Conservation (phyloP, 2,329 filamentous ascomycete genomes). For the Anisogramma anomala region DNA sequence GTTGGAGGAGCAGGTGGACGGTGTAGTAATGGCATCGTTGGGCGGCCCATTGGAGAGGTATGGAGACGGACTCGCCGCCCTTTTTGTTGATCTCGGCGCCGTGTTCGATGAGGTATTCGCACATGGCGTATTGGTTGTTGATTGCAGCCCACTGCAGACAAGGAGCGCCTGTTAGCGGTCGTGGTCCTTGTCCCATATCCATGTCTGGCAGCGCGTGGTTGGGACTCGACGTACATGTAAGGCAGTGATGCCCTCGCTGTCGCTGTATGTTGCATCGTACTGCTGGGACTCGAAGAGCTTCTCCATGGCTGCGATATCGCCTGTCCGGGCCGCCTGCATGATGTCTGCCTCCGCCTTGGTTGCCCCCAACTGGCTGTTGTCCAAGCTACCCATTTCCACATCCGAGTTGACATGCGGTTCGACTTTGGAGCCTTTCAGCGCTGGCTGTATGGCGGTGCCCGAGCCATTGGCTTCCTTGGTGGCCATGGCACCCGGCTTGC, state of each 20-base stretch:
- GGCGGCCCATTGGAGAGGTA: slow-evolving; percentile 91
- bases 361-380: slow-evolving; percentile 33
- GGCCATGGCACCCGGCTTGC: slow-evolving; percentile 22
- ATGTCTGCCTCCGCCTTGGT: slow-evolving; percentile 52
- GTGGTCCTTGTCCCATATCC: slow-evolving; percentile 6
- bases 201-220: slow-evolving; percentile 2
- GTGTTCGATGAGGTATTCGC: slow-evolving; percentile 76
- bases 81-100: slow-evolving; percentile 91
- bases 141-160: slow-evolving; percentile 81
- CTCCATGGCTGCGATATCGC: slow-evolving; percentile 78
- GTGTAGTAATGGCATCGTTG: slow-evolving; percentile 96
- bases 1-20: slow-evolving; percentile 79
- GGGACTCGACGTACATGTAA: slow-evolving; percentile 58
- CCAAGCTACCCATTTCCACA: slow-evolving; percentile 42
- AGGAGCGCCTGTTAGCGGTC: not conserved
- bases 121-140: slow-evolving; percentile 96
- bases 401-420: slow-evolving; percentile 46
- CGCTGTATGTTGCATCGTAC: slow-evolving; percentile 69
- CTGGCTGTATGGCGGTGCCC: slow-evolving; percentile 39
- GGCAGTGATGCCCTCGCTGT: slow-evolving; percentile 90
- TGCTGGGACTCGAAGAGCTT: slow-evolving; percentile 77
- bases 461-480: slow-evolving; percentile 21
- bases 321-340: slow-evolving; percentile 87
- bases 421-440: slow-evolving; percentile 41
- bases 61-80: slow-evolving; percentile 89